Conservation (phyloP, 2,329 filamentous ascomycete species). For the Colletotrichum scovillei region DNA sequence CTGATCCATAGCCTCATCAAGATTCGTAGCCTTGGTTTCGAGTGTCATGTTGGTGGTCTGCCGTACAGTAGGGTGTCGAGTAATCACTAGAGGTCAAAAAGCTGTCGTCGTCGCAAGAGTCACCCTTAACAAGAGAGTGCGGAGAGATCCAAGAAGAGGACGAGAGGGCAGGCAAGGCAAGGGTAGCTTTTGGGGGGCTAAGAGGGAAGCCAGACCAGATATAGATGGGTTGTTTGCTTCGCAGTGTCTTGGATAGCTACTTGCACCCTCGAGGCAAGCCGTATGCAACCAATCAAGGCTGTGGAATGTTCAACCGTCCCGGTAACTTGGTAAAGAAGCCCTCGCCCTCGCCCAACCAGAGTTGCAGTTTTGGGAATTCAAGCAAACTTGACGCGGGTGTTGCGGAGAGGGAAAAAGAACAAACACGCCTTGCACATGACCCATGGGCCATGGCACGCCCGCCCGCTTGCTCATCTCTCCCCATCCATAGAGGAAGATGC, state of each 20-base stretch:
- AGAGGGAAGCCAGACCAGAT: conserved; percentile 9
- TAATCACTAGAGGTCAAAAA: not conserved
- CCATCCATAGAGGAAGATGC: not conserved
- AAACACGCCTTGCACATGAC: not conserved
- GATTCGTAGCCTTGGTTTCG: not conserved
- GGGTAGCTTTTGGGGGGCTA: not conserved
- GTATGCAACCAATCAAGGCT: conserved; percentile 15
- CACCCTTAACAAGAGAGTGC: not conserved
- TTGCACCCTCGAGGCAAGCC: conserved; percentile 1
- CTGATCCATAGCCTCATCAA: not conserved
- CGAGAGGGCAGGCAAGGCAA: not conserved
- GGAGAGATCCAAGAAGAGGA: not conserved
- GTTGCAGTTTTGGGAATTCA: conserved; percentile 1
- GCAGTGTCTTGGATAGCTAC: conserved; percentile 27
- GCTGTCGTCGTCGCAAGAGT: not conserved
- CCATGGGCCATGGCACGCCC: not conserved
- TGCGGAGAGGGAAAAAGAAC: not conserved
- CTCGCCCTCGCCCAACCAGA: not conserved
- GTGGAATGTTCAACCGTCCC: conserved; percentile 17
- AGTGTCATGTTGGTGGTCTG: not conserved
- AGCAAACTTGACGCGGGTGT: not conserved
- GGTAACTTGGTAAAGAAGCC: conserved; percentile 10
- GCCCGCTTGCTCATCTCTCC: not conserved
- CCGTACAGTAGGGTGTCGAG: not conserved
- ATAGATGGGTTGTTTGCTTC: conserved; percentile 24